phyloP scores from a whole-genome alignment of 352 stramenopile species.

The Phytophthora citricola region DNA sequence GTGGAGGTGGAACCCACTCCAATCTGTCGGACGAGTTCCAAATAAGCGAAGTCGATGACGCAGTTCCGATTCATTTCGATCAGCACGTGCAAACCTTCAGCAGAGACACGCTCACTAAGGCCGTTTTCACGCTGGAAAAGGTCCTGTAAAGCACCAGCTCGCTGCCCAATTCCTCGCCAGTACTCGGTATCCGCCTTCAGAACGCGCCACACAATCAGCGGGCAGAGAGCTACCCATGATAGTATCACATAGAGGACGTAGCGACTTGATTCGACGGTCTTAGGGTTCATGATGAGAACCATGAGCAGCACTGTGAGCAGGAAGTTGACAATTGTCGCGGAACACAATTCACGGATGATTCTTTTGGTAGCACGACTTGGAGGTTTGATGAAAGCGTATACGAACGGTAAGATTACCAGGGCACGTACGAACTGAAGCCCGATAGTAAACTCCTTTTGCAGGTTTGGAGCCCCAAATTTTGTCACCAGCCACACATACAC shows the following conservation, averaged over 20 bases:
- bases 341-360: constrained; percentile 43
- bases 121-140: constrained; percentile 38
- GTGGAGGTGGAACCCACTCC: constrained; percentile 36
- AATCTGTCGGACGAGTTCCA: constrained; percentile 42
- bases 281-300: constrained; percentile 28
- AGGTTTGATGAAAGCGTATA: constrained; percentile 44
- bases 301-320: constrained; percentile 17
- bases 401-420: constrained; percentile 29
- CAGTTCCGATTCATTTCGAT: constrained; percentile 64
- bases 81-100: constrained; percentile 49
- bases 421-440: constrained; percentile 22
- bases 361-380: constrained; percentile 37
- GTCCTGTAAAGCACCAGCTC: constrained; percentile 36
- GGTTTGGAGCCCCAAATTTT: constrained; percentile 10
- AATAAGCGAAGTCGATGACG: constrained; percentile 64
- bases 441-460: constrained; percentile 18
- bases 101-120: constrained; percentile 44
- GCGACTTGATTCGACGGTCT: constrained; percentile 11
- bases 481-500: constrained; percentile 29
- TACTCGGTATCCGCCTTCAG: constrained; percentile 55
- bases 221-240: constrained; percentile 31
- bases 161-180: constrained; percentile 50
- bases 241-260: constrained; percentile 18
- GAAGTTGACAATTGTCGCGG: constrained; percentile 30
- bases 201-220: constrained; percentile 52